Evolutionary conservation across 345 rosid species (phyloP), one percentile per base, ranked within the genome.

Genomic region (Ricinus communis): DNA sequence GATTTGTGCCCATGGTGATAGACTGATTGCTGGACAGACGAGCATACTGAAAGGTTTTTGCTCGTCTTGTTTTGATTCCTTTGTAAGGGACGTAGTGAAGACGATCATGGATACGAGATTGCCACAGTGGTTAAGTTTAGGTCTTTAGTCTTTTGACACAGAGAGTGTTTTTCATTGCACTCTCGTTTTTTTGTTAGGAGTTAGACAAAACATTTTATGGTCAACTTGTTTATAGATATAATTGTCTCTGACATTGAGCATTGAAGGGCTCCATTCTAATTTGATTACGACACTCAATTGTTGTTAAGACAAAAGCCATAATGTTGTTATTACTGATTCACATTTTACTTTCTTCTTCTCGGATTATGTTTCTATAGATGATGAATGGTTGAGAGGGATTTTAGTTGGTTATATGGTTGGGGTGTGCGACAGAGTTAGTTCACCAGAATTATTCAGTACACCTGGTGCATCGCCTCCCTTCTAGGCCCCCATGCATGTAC

Each of bases 1-100:
- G 7, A 76, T 56, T 22, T 95, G 99, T 82, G 41, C 70, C 24
- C 99, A 95, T 38, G 21, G 71, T 0, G 86, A 80, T 66, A 83
- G 77, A 78, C 41, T 80, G 71, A 75, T 68, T 41, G 78, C 80
- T 21, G 93, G 85, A 63, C 86, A 80, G 80, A 77, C 72, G 28
- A 90, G 96, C 79, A 72, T 88, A 77, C 81, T 95, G 90, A 87
- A 79, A 87, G 90, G 90, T 71, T 81, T 84, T 78, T 95, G 99
- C 83, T 81, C 84, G 21, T 69, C 88, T 67, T 95, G 99, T 79
- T 92, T 95, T 41, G 97, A 92, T 85, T 85, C 91, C 47, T 89
- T 89, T 76, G 91, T 84, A 74, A 84, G 87, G 75, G 93, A 88
- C 28, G 93, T 87, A 72, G 97, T 92, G 82, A 88, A 85, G 85